Conservation (phyloP, 345 rosid species). For the Pelargonium nanum region DNA sequence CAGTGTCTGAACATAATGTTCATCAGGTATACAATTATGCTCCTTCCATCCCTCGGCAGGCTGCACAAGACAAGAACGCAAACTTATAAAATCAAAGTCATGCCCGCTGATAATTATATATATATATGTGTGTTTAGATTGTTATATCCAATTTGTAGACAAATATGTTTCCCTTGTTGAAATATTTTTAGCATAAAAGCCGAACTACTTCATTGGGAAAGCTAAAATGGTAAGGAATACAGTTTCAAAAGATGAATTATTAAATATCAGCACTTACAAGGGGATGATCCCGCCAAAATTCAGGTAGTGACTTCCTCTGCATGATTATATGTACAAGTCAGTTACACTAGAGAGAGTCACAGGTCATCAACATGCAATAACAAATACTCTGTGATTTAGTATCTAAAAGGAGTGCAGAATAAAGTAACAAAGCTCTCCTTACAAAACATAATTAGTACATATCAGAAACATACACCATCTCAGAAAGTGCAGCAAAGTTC, state of each 20-base stretch:
- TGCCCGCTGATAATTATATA: not conserved
- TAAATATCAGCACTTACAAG: conserved; percentile 36
- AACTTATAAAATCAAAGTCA: not conserved
- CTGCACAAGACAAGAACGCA: conserved; percentile 34
- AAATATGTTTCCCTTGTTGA: not conserved
- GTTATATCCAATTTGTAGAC: not conserved
- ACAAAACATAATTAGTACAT: too few species aligned
- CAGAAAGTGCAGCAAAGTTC: too few species aligned
- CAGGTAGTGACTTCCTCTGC: conserved; percentile 83
- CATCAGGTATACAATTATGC: conserved; percentile 96
- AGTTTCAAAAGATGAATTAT: conserved; percentile 1
- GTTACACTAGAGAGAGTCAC: not conserved
- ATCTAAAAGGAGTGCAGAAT: too few species aligned
- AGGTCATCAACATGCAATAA: too few species aligned
- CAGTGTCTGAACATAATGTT: conserved; percentile 90
- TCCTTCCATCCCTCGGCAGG: conserved; percentile 67
- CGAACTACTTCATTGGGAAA: not conserved
- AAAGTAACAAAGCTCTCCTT: too few species aligned
- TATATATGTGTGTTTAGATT: too few species aligned
- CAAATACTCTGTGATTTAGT: too few species aligned
- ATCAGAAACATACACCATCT: too few species aligned
- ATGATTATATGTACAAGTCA: conserved; percentile 10
- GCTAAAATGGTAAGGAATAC: not conserved
- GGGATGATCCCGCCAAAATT: conserved; percentile 87
- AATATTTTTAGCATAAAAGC: not conserved